phyloP scores from a whole-genome alignment of 345 rosid genomes.

The Leavenworthia alabamica region DNA sequence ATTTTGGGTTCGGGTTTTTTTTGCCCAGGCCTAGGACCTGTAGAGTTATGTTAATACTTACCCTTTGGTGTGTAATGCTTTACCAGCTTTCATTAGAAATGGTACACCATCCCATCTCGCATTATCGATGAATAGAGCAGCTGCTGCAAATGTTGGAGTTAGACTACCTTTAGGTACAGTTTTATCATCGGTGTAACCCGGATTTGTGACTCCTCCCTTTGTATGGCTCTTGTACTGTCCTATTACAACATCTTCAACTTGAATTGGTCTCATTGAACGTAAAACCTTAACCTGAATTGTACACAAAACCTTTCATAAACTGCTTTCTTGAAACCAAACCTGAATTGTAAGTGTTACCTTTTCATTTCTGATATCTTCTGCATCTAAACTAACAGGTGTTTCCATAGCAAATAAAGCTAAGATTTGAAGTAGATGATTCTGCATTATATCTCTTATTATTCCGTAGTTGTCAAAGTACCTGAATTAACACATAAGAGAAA shows the following conservation, averaged over 20 bases:
- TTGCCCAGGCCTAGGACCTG: no score
- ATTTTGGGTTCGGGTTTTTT: no score
- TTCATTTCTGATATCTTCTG: conserved; percentile 94
- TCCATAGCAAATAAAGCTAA: conserved; percentile 99
- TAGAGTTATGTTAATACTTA: no score
- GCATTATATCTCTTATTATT: conserved; percentile 96
- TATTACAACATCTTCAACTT: conserved; percentile 64
- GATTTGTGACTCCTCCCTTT: conserved; percentile 72
- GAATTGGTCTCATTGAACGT: conserved; percentile 87
- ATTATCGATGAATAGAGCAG: conserved; percentile 89
- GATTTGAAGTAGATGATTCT: conserved; percentile 97
- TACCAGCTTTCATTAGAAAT: conserved; percentile 96
- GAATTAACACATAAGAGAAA: background rate
- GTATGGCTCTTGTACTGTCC: conserved; percentile 97
- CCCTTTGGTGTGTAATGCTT: conserved; percentile 84
- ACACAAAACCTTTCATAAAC: conserved; percentile 12
- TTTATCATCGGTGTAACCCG: conserved; percentile 80
- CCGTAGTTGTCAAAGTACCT: conserved; percentile 97
- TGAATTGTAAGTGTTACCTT: conserved; percentile 41
- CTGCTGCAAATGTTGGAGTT: conserved; percentile 98
- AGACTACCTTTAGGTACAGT: conserved; percentile 84
- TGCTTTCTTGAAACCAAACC: conserved; percentile 1
- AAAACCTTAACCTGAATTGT: conserved; percentile 81
- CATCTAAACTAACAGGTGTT: conserved; percentile 97
- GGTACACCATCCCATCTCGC: conserved; percentile 99